Conservation (phyloP, 108 stramenopile genomes). For the Pseudonitzschia delicatissima region DNA sequence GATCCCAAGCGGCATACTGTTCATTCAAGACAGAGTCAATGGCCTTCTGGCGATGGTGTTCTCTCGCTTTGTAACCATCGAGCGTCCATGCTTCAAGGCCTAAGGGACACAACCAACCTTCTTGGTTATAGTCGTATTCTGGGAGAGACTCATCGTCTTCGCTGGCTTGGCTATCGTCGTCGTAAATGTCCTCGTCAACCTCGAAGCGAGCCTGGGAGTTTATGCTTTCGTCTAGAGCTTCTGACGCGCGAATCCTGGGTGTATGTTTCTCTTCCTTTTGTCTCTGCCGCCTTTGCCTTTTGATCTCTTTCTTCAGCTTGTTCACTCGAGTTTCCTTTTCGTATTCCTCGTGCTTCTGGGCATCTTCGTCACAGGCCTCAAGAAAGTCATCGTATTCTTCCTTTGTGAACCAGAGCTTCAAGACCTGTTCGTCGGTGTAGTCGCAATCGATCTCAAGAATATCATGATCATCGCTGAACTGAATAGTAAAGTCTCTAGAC, state of each 20-base stretch:
- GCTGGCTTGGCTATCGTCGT: not conserved
- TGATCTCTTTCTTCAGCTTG: not conserved
- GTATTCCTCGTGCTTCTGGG: not conserved
- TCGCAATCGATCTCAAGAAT: not conserved
- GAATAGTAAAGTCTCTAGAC: no score
- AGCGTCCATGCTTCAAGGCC: not conserved
- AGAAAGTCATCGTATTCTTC: not conserved
- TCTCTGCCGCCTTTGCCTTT: not conserved
- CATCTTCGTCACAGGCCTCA: not conserved
- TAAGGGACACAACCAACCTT: not conserved
- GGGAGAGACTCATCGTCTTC: not conserved
- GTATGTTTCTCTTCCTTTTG: not conserved
- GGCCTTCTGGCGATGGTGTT: not conserved
- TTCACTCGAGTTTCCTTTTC: not conserved
- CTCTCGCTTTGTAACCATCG: not conserved
- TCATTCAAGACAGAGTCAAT: slow-evolving; percentile 2
- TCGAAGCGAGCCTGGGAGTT: not conserved
- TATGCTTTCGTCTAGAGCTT: not conserved
- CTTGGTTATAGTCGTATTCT: not conserved
- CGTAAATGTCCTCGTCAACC: not conserved
- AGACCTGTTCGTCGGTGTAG: not conserved
- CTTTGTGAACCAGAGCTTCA: not conserved
- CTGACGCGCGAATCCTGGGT: no score
- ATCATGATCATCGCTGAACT: no score
- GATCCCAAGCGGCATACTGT: not conserved